Evolutionary conservation across 83 land plant genomes (phyloP), one percentile per base, ranked within the genome.

Genomic region (Larix sibirica): DNA sequence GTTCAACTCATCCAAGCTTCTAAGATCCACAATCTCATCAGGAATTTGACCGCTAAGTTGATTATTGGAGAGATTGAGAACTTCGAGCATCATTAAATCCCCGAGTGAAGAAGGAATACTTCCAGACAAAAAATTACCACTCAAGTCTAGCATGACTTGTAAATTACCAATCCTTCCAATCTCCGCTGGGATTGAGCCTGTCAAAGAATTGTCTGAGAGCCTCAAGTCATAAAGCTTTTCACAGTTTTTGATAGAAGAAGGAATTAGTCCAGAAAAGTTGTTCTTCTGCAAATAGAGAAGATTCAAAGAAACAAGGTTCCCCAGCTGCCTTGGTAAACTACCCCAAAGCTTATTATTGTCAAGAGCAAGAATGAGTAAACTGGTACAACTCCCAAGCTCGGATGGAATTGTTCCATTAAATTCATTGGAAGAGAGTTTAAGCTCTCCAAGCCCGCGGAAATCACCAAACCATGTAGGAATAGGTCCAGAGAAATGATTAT

Each of bases 41-140:
- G 92, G 87, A 5, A 96, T 33, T 20, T 67, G 84, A 10, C 98
- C 98, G 42, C 83, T 77, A 23, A 95, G 94, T 18, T 82, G 65
- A 80, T 95, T 95, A 61, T 67, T 64, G 23, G 98, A 95, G 20
- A 95, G 86, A 47, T 95, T 88, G 16, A 95, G 85, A 61, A 86
- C 87, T 67, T 92, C 90, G 1, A 95, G 63, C 74, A 85, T 88
- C 73, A 77, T 24, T 0, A 95, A 86, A 20, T 82, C 82, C 10
- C 92, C 91, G 6, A 96, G 80, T 10, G 94, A 83, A 0, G 86
- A 36, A 65, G 98, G 98, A 66, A 96, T 87, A 4, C 82, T 77
- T 10, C 97, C 97, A 1, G 80, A 68, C 8, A 96, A 66, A 0
- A 67, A 64, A 79, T 96, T 96, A 44, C 36, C 56, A 59, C 92